Percentiles rank a stretch among this genome's conserved stretches.
Conservation (phyloP, 2,329 filamentous ascomycete species). For the Tympanopsis confertula region DNA sequence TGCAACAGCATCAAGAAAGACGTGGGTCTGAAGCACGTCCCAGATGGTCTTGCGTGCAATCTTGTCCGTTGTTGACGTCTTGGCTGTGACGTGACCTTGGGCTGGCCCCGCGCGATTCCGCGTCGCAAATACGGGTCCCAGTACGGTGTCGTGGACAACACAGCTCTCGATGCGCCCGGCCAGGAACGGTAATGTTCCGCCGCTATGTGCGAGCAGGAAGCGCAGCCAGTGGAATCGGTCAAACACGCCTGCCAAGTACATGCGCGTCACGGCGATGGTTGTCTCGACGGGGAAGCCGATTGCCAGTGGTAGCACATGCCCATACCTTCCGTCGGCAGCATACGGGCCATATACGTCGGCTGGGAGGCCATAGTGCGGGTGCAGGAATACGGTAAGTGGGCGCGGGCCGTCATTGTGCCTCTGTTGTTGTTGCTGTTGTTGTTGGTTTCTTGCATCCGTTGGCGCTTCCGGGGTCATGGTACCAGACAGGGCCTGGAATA, state of each 20-base stretch:
- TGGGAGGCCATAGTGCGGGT: conserved; percentile 85
- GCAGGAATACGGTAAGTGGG: conserved; percentile 71
- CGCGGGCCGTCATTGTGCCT: too few relatives aligned
- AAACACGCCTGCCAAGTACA: conserved; percentile 80
- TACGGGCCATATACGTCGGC: conserved; percentile 67
- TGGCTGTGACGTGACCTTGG: too few relatives aligned
- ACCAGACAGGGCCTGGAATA: conserved; percentile 59
- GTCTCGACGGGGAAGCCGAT: conserved; percentile 87
- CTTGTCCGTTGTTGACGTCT: too few relatives aligned
- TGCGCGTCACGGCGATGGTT: conserved; percentile 76
- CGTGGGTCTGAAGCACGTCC: conserved; percentile 60
- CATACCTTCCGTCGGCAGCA: conserved; percentile 57
- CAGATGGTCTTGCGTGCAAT: conserved; percentile 47
- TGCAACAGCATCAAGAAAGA: conserved; percentile 80
- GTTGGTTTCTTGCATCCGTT: too few relatives aligned
- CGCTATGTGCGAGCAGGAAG: conserved; percentile 76
- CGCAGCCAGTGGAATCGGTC: conserved; percentile 59
- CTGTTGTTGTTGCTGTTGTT: too few relatives aligned
- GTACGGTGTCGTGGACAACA: conserved; percentile 72
- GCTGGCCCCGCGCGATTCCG: too few relatives aligned
- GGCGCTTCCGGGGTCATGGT: too few relatives aligned
- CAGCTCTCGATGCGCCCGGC: conserved; percentile 83
- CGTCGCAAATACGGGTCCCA: too few relatives aligned
- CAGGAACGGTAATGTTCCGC: conserved; percentile 78
- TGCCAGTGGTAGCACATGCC: conserved; percentile 75